Evolutionary conservation across 345 rosid species (phyloP).

Genomic region (Rhodamnia argentea): DNA sequence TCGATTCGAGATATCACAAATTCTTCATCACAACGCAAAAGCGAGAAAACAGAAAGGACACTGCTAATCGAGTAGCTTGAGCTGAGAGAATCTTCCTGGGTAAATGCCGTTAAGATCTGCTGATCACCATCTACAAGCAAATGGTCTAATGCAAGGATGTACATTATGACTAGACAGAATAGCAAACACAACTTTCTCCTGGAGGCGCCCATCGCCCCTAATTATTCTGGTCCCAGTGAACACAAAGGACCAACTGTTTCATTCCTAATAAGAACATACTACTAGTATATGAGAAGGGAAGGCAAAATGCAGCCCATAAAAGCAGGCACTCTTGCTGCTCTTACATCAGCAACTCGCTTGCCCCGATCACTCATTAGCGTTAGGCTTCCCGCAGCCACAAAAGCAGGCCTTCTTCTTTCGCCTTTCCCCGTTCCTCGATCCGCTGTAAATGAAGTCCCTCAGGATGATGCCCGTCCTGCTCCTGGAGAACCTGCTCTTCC

Average conservation of each 20-base stretch:
- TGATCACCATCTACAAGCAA: not conserved
- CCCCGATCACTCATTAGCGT: slow-evolving; percentile 22
- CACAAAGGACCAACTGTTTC: not conserved
- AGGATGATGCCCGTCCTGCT: slow-evolving; percentile 43
- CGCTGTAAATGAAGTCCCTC: slow-evolving; percentile 55
- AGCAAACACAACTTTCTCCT: not conserved
- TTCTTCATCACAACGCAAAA: not conserved
- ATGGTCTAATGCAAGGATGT: not conserved
- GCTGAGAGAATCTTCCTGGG: not conserved
- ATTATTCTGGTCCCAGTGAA: not conserved
- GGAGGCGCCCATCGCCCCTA: not conserved
- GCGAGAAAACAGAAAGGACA: not conserved
- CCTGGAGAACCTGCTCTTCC: slow-evolving; percentile 31
- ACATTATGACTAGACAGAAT: not conserved
- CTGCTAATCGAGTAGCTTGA: not conserved
- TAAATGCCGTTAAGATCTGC: not conserved
- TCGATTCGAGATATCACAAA: not conserved
- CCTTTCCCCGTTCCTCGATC: slow-evolving; percentile 30
- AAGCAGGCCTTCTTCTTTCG: slow-evolving; percentile 50
- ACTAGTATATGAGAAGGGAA: not conserved
- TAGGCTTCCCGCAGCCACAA: slow-evolving; percentile 64
- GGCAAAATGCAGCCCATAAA: not conserved
- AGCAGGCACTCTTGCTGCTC: not conserved
- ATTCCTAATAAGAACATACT: not conserved
- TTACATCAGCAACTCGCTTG: not conserved